Percentiles rank a stretch among this genome's conserved stretches.
phyloP scores from a whole-genome alignment of 2,329 filamentous ascomycete genomes.

The Fusarium sp. region DNA sequence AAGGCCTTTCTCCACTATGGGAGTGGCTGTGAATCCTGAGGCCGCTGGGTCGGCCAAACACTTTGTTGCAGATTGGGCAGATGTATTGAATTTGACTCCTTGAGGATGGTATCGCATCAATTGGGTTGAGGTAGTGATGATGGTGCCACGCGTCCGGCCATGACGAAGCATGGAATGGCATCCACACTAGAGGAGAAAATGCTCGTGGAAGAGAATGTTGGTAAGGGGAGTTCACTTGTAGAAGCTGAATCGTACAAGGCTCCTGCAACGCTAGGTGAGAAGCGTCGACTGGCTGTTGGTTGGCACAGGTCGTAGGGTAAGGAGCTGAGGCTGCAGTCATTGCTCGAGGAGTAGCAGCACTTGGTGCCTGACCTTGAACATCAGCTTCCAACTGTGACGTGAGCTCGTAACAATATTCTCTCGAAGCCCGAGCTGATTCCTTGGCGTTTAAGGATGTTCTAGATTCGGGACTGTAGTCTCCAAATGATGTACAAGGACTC shows the following conservation, averaged over 20 bases:
- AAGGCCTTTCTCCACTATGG: slow-evolving; percentile 98
- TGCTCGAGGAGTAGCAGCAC: slow-evolving; percentile 49
- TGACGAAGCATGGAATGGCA: slow-evolving; percentile 67
- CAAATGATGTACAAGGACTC: slow-evolving; percentile 84
- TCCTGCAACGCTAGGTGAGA: slow-evolving; percentile 70
- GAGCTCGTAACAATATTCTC: slow-evolving; percentile 72
- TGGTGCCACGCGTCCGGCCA: slow-evolving; percentile 83
- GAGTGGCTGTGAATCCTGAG: slow-evolving; percentile 97
- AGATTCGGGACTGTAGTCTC: slow-evolving; percentile 79
- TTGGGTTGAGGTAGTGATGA: slow-evolving; percentile 92
- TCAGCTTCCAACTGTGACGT: slow-evolving; percentile 70
- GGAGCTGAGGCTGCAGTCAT: slow-evolving; percentile 47
- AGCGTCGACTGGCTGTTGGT: slow-evolving; percentile 63
- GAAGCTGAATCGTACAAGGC: slow-evolving; percentile 63
- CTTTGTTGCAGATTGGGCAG: slow-evolving; percentile 97
- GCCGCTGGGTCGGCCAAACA: slow-evolving; percentile 94
- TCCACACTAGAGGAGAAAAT: slow-evolving; percentile 71
- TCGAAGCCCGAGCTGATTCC: slow-evolving; percentile 63
- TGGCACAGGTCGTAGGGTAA: slow-evolving; percentile 59
- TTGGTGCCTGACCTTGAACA: slow-evolving; percentile 59
- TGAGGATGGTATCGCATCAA: slow-evolving; percentile 84
- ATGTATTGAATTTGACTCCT: slow-evolving; percentile 98
- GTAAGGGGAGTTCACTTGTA: slow-evolving; percentile 73
- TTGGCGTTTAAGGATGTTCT: slow-evolving; percentile 72
- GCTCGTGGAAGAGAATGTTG: slow-evolving; percentile 75